A percentile compares a stretch with the other conserved stretches of the same genome.
phyloP scores from a whole-genome alignment of 176 grass and related monocot genomes.

The Chloris gayana region DNA sequence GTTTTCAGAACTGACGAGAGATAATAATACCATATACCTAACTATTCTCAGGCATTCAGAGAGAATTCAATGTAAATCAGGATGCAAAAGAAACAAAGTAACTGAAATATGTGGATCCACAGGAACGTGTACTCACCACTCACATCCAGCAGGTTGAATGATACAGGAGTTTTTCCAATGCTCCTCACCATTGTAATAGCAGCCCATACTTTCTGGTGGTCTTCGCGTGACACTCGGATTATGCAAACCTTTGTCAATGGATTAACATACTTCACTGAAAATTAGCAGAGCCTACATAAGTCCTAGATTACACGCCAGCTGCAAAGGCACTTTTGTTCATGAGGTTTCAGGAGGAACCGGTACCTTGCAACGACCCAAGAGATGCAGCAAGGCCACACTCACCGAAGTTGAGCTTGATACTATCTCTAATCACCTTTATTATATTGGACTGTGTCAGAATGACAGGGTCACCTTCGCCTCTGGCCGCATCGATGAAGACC shows the following conservation, averaged over 20 bases:
- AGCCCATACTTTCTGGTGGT: conserved; percentile 62
- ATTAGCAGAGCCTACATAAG: conserved; percentile 14
- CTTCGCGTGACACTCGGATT: conserved; percentile 56
- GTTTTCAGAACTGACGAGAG: not conserved
- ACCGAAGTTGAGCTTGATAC: conserved; percentile 87
- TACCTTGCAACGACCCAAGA: conserved; percentile 78
- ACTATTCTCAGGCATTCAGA: not conserved
- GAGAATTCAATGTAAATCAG: not conserved
- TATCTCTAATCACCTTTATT: conserved; percentile 70
- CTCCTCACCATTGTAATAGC: conserved; percentile 62
- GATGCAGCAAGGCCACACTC: conserved; percentile 72
- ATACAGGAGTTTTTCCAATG: conserved; percentile 58
- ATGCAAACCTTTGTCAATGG: conserved; percentile 75
- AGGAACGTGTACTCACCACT: conserved; percentile 44
- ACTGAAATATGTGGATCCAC: not conserved
- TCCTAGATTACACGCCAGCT: not conserved
- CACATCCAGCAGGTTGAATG: conserved; percentile 66
- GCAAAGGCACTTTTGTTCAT: not conserved
- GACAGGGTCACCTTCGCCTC: conserved; percentile 41
- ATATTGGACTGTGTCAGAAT: conserved; percentile 68
- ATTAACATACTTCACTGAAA: conserved; percentile 81
- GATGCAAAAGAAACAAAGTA: not conserved
- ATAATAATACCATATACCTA: not conserved
- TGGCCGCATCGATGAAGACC: conserved; percentile 55
- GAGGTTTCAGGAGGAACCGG: not conserved